Base-by-base conservation (phyloP, 495 filamentous ascomycete species). In the Tricharina praecox region DNA sequence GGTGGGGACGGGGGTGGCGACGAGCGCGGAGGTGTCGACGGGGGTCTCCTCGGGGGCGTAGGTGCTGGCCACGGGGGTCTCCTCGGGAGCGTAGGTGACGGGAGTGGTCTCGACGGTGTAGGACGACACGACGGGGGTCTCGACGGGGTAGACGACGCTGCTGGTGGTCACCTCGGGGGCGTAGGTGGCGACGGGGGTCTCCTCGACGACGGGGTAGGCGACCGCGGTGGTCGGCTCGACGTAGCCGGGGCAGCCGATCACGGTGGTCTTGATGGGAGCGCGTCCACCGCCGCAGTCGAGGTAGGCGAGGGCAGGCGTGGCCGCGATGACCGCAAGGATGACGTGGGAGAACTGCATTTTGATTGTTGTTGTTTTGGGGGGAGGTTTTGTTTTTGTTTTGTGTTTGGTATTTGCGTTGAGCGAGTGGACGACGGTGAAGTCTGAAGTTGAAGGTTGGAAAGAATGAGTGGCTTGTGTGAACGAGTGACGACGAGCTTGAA, bases 321-420 rank as follows among this genome's bases (percentile, higher is more conserved):
- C 36, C 7, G 36, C 36, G 36, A 15, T 16, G 39, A 43, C 11
- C 39, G 39, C 39, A 19, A 28, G 24, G 24, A n/a, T 37, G 39
- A 43, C 5, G 5, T 9, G 20, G 21, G 39, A 43, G 39, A 28
- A 43, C 20, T 43, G 20, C 39, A 43, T 43, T 4, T 21, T 43
- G 10, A 5, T 16, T 10, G 39, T 23, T 23, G 23, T 43, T 19
- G 20, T 28, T 43, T 28, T 7, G 8, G 36, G 36, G 16, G 36
- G 36, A 39, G 36, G 19, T n/a, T n/a, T 16, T 21, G 36, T 39
- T 15, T 39, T 16, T 5, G 19, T 39, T 39, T 5, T n/a, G n/a
- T n/a, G n/a, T 39, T 39, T 5, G 13, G 13, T 32, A 5, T 5
- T 32, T 32, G 34, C 4, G 18, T 11, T 11, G 8, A 37, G 18